Conservation (phyloP, 2,329 filamentous ascomycete species). For the Phaeosphaeria sp. region DNA sequence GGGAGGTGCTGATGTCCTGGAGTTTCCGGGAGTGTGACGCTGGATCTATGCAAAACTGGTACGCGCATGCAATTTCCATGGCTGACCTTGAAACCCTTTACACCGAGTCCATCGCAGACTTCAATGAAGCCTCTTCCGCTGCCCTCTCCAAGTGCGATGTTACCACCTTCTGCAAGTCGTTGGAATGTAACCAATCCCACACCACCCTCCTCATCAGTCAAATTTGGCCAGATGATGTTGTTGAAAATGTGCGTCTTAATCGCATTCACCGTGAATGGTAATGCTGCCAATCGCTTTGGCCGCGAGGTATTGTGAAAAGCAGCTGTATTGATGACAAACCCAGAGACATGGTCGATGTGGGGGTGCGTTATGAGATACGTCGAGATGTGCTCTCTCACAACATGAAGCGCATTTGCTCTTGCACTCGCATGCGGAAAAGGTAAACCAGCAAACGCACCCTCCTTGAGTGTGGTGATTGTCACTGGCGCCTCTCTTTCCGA, state of each 20-base stretch:
- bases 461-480: conserved; percentile 62
- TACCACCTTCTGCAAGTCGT: conserved; percentile 86
- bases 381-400: conserved; percentile 80
- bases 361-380: conserved; percentile 94
- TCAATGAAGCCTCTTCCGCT: conserved; percentile 84
- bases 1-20: conserved; percentile 28
- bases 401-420: conserved; percentile 78
- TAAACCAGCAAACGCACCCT: conserved; percentile 81
- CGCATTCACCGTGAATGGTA: conserved; percentile 88
- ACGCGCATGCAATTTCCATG: conserved; percentile 88
- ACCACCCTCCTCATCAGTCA: conserved; percentile 94
- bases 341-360: conserved; percentile 93
- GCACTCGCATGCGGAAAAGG: conserved; percentile 70
- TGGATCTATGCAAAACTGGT: conserved; percentile 51
- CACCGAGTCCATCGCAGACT: conserved; percentile 85
- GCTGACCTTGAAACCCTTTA: conserved; percentile 85
- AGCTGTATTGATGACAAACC: conserved; percentile 92
- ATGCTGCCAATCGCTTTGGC: conserved; percentile 83
- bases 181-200: conserved; percentile 91
- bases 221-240: conserved; percentile 95
- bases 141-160: conserved; percentile 80
- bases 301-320: conserved; percentile 76
- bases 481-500: conserved; percentile 33
- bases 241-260: conserved; percentile 97
- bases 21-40: conserved; percentile 48